Evolutionary conservation across 345 rosid genomes (phyloP), one percentile per base, ranked within the genome.

Genomic region (Conringia planisiliqua): DNA sequence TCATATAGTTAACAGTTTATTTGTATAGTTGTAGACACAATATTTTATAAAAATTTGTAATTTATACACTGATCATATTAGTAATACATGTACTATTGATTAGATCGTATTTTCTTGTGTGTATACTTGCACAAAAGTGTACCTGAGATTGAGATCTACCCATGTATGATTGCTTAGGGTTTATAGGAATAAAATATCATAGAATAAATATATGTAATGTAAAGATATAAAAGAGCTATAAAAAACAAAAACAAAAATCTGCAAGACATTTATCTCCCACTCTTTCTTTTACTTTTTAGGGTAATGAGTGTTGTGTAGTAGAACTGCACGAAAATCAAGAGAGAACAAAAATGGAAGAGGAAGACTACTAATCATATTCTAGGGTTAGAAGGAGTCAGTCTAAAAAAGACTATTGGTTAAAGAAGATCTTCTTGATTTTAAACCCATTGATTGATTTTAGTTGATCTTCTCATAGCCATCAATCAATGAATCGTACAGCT

Each of bases 261-360:
- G 43, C 52, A 38, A 55, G 66, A 46, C 71, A 46, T 52, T 14
- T 59, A 24, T 66, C 27, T 9, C 46, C 59, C 59, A 14, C 71
- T 63, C 29, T 63, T 44, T 56, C 44, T 70, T 70, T 70, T 70
- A 10, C 80, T 76, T 55, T 70, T 63, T 70, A 63, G 80, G 76
- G 80, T 70, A 76, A 70, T 76, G 80, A 76, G 75, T 76, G 79
- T 68, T 68, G 24, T 58, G 78, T 42, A 68, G 70, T 61, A 51
- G 66, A 55, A 70, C 20, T 76, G 66, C 66, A 54, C 76, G 47
- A 56, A 70, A 38, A 44, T 56, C 71, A 63, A 63, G 75, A 61
- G 63, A 52, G 58, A 52, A 62, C 47, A 52, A 69, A 73, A 69
- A 76, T 35, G 51, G 74, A 54, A 42, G 38, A 68, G 63, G 70